These are phyloP conservation scores for Collybia sordida DNA, from an alignment of 768 basidiomycete species.

Conservation along the genomic window DNA sequence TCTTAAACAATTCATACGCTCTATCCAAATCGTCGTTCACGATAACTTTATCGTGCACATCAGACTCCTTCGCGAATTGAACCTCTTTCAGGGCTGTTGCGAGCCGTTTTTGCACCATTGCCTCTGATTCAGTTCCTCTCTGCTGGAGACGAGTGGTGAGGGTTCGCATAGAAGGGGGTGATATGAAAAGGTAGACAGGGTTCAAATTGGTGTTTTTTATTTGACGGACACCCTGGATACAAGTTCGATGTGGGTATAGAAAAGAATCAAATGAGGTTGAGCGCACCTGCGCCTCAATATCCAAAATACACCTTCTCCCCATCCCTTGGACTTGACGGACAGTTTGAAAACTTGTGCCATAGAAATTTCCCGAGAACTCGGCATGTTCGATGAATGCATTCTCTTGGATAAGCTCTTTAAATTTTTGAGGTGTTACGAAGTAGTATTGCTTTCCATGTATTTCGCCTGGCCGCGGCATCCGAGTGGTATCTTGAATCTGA, in stretches of 20 bases:
- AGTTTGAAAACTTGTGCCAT: slow-evolving; percentile 87
- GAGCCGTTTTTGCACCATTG: slow-evolving; percentile 71
- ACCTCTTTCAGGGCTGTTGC: slow-evolving; percentile 79
- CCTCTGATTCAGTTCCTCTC: slow-evolving; percentile 83
- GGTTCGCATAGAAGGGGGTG: slow-evolving; percentile 76
- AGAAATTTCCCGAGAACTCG: slow-evolving; percentile 89
- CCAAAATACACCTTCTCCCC: slow-evolving; percentile 86
- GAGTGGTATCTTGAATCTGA: slow-evolving; percentile 75
- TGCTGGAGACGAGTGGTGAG: slow-evolving; percentile 71
- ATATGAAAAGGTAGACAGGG: slow-evolving; percentile 89
- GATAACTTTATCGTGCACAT: slow-evolving; percentile 78
- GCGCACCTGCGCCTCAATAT: slow-evolving; percentile 92
- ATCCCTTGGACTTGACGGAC: slow-evolving; percentile 64
- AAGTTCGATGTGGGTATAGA: slow-evolving; percentile 11
- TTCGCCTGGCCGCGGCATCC: slow-evolving; percentile 81
- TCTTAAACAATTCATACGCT: slow-evolving; percentile 77
- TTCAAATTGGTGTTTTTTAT: slow-evolving; percentile 81
- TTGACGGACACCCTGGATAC: slow-evolving; percentile 81
- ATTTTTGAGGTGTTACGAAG: slow-evolving; percentile 73
- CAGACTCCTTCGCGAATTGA: slow-evolving; percentile 75
- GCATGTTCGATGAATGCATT: slow-evolving; percentile 93
- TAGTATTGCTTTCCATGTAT: slow-evolving; percentile 82
- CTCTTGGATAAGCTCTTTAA: slow-evolving; percentile 64
- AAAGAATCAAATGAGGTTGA: slow-evolving; percentile 1
- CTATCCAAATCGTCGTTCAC: slow-evolving; percentile 88